These are phyloP conservation scores for Colletotrichum endophyticum DNA, from an alignment of 2,329 filamentous ascomycete species.

Conservation along the genomic window DNA sequence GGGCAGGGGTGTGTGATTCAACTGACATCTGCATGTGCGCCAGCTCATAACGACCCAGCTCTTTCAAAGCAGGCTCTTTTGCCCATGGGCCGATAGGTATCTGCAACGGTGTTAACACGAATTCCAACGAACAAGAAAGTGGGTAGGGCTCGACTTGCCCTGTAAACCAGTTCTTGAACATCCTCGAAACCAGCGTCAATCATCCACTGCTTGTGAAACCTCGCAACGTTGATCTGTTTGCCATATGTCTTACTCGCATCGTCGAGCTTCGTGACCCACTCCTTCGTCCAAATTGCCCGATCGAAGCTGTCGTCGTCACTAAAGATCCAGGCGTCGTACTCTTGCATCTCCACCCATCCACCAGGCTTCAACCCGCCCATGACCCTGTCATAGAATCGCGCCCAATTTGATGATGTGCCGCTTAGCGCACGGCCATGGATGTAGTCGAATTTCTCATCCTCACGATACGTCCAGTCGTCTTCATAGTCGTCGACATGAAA, in stretches of 20 bases:
- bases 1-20: conserved; percentile 43
- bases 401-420: conserved; percentile 36
- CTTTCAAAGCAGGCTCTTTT: conserved; percentile 39
- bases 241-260: conserved; percentile 38
- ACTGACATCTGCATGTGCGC: conserved; percentile 48
- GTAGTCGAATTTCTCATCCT: conserved; percentile 42
- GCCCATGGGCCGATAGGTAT: conserved; percentile 44
- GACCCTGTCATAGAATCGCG: conserved; percentile 33
- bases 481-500: conserved; percentile 72
- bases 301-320: conserved; percentile 42
- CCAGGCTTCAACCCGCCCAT: conserved; percentile 34
- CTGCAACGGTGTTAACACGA: conserved; percentile 19
- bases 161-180: conserved; percentile 32
- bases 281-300: conserved; percentile 40
- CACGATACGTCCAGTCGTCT: conserved; percentile 45
- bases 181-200: conserved; percentile 41
- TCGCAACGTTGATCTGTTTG: conserved; percentile 42
- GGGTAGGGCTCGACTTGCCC: conserved; percentile 24
- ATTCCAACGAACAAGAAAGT: background rate
- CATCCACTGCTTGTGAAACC: conserved; percentile 41
- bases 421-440: conserved; percentile 36
- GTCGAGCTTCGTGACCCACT: conserved; percentile 42
- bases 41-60: conserved; percentile 39
- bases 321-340: conserved; percentile 42
- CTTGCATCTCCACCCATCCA: conserved; percentile 42